These are phyloP conservation scores for Tillandsia fasciculata DNA, from an alignment of 176 grass and related monocot species.

Conservation along the genomic window DNA sequence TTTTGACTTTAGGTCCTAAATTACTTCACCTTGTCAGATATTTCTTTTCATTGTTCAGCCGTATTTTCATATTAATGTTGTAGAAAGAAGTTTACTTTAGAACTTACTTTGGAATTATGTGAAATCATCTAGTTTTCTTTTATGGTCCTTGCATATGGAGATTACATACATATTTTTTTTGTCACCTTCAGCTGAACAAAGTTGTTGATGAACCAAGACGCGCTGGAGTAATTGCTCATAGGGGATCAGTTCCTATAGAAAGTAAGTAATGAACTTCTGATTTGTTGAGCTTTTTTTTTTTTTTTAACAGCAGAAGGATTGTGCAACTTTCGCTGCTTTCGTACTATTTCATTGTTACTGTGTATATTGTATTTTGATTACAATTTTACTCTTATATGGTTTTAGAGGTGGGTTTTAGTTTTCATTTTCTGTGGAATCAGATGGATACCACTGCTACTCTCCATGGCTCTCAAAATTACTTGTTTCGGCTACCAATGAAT, in stretches of 20 bases:
- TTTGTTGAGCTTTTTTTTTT: neutral
- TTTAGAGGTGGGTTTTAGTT: neutral
- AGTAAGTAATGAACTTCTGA: constrained; percentile 22
- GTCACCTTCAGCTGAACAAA: constrained; percentile 31
- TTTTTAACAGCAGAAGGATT: neutral
- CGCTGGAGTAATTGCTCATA: constrained; percentile 19
- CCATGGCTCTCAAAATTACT: too few relatives aligned
- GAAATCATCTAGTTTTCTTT: neutral
- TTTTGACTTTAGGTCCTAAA: too few relatives aligned
- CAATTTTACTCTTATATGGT: neutral
- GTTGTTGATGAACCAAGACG: constrained; percentile 32
- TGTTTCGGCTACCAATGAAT: too few relatives aligned
- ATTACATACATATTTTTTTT: neutral
- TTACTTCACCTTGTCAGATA: too few relatives aligned
- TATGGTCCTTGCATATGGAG: neutral
- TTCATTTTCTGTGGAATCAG: neutral
- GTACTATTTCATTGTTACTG: neutral
- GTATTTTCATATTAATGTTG: too few relatives aligned
- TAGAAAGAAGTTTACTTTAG: too few relatives aligned
- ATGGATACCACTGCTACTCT: too few relatives aligned
- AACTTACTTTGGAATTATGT: neutral
- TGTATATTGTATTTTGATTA: neutral
- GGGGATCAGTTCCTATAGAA: constrained; percentile 34
- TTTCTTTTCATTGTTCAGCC: too few relatives aligned
- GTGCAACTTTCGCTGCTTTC: neutral